phyloP scores from a whole-genome alignment of 23 red algal genomes.

The Pyropia yezoensis region DNA sequence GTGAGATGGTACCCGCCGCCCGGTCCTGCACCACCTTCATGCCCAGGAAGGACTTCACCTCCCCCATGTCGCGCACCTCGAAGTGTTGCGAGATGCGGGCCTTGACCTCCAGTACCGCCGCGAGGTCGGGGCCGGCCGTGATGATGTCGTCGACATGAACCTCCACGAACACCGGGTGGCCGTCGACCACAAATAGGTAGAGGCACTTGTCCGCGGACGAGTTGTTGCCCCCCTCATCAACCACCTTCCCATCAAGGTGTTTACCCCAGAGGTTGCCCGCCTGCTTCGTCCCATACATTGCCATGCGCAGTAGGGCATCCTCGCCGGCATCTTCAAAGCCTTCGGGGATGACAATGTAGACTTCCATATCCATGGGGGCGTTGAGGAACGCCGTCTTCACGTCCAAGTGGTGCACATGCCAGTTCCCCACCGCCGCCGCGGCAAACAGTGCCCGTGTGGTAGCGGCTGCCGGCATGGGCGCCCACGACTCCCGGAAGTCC shows the following conservation, averaged over 20 bases:
- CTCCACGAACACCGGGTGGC: neutral
- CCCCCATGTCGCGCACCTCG: too few species aligned
- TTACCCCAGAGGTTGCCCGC: neutral
- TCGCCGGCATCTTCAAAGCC: neutral
- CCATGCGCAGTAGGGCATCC: constrained; percentile 2
- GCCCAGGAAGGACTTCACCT: too few species aligned
- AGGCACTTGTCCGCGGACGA: neutral
- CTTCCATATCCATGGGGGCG: constrained; percentile 4
- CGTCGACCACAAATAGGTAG: neutral
- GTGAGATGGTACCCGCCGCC: too few species aligned
- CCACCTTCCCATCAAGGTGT: neutral
- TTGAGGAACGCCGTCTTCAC: constrained; percentile 10
- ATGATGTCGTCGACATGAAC: neutral
- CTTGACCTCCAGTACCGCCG: too few species aligned
- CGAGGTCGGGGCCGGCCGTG: too few species aligned
- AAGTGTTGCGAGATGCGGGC: too few species aligned
- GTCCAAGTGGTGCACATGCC: neutral
- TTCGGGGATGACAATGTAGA: constrained; percentile 4
- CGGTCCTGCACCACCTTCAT: too few species aligned
- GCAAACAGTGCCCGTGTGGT: constrained; percentile 8
- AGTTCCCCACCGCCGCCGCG: neutral
- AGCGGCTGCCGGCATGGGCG: neutral
- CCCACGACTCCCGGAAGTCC: constrained; percentile 16
- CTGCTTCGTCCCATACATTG: constrained; percentile 13
- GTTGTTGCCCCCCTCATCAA: neutral